Conservation (phyloP, 805 yeast species). For the Candida maris region DNA sequence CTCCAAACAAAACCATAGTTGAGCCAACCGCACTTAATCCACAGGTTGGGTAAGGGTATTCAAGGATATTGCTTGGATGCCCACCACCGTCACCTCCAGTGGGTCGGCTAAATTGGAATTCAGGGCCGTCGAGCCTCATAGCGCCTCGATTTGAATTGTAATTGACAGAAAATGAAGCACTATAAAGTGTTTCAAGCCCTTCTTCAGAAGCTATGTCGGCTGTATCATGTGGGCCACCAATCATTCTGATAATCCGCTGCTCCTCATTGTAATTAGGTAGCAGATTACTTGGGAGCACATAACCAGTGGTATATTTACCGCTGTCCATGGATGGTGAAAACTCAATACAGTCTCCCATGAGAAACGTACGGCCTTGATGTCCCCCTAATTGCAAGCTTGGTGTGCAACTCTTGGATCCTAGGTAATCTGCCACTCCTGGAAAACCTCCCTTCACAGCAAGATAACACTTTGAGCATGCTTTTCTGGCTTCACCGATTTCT, state of each 20-base stretch:
- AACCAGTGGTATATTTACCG: conserved; percentile 62
- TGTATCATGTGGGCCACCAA: conserved; percentile 96
- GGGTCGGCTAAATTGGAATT: conserved; percentile 90
- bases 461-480: conserved; percentile 81
- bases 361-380: conserved; percentile 84
- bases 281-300: conserved; percentile 59
- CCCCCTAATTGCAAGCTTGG: conserved; percentile 94
- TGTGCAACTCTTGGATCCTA: conserved; percentile 92
- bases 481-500: conserved; percentile 67
- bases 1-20: conserved; percentile 92
- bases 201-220: conserved; percentile 87
- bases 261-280: conserved; percentile 51
- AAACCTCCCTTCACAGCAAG: conserved; percentile 88
- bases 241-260: conserved; percentile 83
- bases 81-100: conserved; percentile 98
- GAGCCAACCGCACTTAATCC: conserved; percentile 98
- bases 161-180: conserved; percentile 85
- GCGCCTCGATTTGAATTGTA: conserved; percentile 97
- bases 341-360: conserved; percentile 86
- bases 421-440: conserved; percentile 80
- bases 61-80: conserved; percentile 97
- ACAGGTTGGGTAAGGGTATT: conserved; percentile 92
- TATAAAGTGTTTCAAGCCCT: conserved; percentile 70
- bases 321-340: conserved; percentile 65
- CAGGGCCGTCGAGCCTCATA: conserved; percentile 90